phyloP scores from a whole-genome alignment of 768 basidiomycete species.

The Boletellus ananas region DNA sequence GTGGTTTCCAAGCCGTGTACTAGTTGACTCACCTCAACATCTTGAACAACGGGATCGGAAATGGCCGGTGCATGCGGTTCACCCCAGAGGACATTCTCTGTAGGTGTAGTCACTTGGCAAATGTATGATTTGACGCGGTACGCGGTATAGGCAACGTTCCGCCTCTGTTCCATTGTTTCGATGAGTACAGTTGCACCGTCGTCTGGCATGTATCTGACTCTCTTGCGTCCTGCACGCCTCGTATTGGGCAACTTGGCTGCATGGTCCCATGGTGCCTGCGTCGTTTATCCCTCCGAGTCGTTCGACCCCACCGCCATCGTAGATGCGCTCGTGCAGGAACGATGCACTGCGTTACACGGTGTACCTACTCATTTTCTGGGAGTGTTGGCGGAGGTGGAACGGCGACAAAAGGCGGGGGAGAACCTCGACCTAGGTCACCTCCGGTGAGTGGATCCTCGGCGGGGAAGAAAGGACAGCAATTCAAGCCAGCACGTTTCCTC shows the following conservation, averaged over 20 bases:
- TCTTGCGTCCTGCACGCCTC: conserved; percentile 46
- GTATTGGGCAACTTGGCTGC: conserved; percentile 78
- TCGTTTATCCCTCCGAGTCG: conserved; percentile 70
- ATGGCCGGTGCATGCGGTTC: conserved; percentile 68
- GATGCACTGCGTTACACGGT: conserved; percentile 77
- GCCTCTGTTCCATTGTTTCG: conserved; percentile 86
- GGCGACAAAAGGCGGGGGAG: conserved; percentile 44
- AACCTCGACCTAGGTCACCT: conserved; percentile 47
- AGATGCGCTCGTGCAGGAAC: conserved; percentile 62
- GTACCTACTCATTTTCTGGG: conserved; percentile 85
- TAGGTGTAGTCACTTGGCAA: conserved; percentile 30
- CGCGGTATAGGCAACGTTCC: conserved; percentile 65
- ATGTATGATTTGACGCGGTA: conserved; percentile 1
- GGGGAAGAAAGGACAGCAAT: not conserved
- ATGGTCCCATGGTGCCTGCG: conserved; percentile 68
- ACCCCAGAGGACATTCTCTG: conserved; percentile 66
- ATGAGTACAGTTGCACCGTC: conserved; percentile 48
- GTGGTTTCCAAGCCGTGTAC: not conserved
- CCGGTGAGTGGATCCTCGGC: conserved; percentile 40
- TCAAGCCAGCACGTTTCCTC: not conserved
- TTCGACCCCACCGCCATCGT: conserved; percentile 66
- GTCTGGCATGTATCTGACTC: conserved; percentile 9
- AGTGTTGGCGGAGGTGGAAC: conserved; percentile 63
- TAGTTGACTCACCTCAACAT: conserved; percentile 78
- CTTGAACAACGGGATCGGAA: conserved; percentile 71